Conservation (phyloP, 2,329 filamentous ascomycete species). For the Colletotrichum spaethianum region DNA sequence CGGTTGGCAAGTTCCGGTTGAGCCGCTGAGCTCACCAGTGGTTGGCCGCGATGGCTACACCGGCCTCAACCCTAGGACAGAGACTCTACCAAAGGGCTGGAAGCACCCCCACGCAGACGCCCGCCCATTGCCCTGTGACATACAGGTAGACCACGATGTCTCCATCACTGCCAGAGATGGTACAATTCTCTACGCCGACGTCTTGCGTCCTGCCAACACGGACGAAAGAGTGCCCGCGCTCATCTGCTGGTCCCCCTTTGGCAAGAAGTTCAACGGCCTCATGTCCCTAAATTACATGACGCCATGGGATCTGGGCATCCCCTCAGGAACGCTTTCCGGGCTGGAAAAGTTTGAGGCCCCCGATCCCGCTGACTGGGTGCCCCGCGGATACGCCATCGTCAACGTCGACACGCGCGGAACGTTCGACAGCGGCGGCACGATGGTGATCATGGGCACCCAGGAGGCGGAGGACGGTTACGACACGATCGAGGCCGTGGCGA, state of each 20-base stretch:
- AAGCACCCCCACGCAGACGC: constrained; percentile 46
- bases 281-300: constrained; percentile 54
- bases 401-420: constrained; percentile 49
- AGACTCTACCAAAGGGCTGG: constrained; percentile 55
- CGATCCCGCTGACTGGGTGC: constrained; percentile 49
- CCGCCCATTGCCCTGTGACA: constrained; percentile 41
- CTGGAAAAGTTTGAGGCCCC: constrained; percentile 50
- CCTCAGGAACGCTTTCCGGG: constrained; percentile 42
- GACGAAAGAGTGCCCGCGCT: constrained; percentile 57
- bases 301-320: constrained; percentile 55
- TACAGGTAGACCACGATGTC: constrained; percentile 61
- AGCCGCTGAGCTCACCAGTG: constrained; percentile 2
- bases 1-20: not conserved
- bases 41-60: constrained; percentile 34
- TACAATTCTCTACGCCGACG: constrained; percentile 56
- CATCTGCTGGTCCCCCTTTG: constrained; percentile 60
- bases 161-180: constrained; percentile 57
- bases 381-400: constrained; percentile 48
- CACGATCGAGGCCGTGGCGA: constrained; percentile 44
- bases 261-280: constrained; percentile 59
- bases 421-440: constrained; percentile 46
- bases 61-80: constrained; percentile 52
- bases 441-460: constrained; percentile 44
- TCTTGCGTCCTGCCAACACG: constrained; percentile 56
- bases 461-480: constrained; percentile 47